Evolutionary conservation across 768 basidiomycete species (phyloP).

Genomic region (Lentinula lateritia): DNA sequence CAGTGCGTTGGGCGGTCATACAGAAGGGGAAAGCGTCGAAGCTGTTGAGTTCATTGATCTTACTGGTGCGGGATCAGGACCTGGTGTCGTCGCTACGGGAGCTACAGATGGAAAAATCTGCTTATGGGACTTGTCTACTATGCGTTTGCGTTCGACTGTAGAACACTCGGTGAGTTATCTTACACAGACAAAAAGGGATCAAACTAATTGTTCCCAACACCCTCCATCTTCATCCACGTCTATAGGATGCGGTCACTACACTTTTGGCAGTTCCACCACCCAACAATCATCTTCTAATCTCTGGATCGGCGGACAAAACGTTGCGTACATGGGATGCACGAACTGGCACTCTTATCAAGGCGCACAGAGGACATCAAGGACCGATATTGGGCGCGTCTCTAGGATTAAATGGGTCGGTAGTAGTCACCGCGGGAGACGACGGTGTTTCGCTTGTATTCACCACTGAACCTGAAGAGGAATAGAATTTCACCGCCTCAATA

Average conservation of each 20-base stretch:
- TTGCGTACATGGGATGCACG: constrained; percentile 92
- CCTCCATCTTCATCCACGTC: neutral
- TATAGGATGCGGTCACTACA: constrained; percentile 82
- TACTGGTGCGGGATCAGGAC: constrained; percentile 46
- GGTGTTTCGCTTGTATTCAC: constrained; percentile 80
- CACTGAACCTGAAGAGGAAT: constrained; percentile 45
- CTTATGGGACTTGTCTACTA: constrained; percentile 91
- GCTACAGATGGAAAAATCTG: constrained; percentile 93
- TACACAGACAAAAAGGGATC: neutral
- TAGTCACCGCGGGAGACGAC: constrained; percentile 90
- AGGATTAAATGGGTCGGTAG: constrained; percentile 61
- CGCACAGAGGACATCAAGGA: constrained; percentile 79
- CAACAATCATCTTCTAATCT: constrained; percentile 72
- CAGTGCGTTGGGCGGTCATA: constrained; percentile 73
- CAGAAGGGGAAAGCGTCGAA: constrained; percentile 85
- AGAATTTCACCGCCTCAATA: neutral
- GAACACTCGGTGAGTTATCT: constrained; percentile 64
- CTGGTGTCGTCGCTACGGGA: constrained; percentile 73
- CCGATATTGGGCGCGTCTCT: constrained; percentile 73
- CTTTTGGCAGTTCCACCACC: constrained; percentile 72
- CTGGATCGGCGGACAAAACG: constrained; percentile 82
- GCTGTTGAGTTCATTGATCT: constrained; percentile 80
- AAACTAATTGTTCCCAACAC: neutral
- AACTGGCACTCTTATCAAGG: constrained; percentile 69
- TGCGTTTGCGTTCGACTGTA: constrained; percentile 76